These are phyloP conservation scores for Nyssa sinensis DNA, from an alignment of 148 eudicot species.

Conservation along the genomic window DNA sequence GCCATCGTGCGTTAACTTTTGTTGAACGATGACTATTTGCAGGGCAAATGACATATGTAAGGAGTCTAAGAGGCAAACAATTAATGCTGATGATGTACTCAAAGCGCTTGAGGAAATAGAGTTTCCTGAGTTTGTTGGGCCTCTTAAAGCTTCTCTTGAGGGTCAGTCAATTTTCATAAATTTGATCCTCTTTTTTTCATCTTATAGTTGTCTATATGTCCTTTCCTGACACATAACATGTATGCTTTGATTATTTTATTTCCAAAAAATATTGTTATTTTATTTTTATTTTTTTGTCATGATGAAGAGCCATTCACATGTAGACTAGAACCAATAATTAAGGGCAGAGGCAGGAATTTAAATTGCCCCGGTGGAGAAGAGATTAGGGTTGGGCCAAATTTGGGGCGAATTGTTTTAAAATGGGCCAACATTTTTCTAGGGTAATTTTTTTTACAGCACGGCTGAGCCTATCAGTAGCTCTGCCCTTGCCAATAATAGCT, in stretches of 20 bases:
- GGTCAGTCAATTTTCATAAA: slow-evolving; percentile 37
- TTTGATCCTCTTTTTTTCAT: neutral
- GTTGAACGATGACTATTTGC: slow-evolving; percentile 19
- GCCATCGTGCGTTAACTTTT: neutral
- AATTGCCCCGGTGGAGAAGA: no score
- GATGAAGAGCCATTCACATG: neutral
- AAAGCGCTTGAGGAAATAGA: slow-evolving; percentile 88
- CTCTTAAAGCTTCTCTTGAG: slow-evolving; percentile 65
- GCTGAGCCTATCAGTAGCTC: no score
- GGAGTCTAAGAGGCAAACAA: slow-evolving; percentile 80
- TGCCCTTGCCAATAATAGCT: neutral
- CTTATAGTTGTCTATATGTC: neutral
- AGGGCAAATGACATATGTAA: slow-evolving; percentile 88
- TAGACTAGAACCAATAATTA: neutral
- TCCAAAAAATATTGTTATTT: neutral
- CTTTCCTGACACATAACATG: neutral
- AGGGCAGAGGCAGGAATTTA: no score
- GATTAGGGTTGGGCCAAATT: no score
- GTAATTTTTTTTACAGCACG: no score
- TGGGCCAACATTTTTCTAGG: no score
- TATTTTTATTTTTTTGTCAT: neutral
- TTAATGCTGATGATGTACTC: slow-evolving; percentile 85
- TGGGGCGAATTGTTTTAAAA: no score
- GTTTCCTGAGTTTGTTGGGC: slow-evolving; percentile 70
- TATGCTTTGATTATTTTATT: neutral